A percentile compares a stretch with the other conserved stretches of the same genome.
These are phyloP conservation scores for Candida sonorensis DNA, from an alignment of 805 yeast species.

Conservation along the genomic window DNA sequence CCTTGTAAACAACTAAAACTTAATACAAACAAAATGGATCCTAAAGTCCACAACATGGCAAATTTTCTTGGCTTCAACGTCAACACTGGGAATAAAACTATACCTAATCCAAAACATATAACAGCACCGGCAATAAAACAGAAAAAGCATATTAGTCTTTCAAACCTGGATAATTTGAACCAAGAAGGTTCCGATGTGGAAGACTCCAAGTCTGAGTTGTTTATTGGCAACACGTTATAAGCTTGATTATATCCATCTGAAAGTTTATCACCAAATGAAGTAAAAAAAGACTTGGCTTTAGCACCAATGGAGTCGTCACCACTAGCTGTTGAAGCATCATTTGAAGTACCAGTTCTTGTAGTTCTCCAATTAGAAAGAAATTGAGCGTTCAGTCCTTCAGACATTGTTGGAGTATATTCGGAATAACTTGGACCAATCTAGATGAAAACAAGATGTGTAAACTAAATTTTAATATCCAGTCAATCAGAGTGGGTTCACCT, in stretches of 20 bases:
- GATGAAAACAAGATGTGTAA: no score
- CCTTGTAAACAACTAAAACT: conserved; percentile 93
- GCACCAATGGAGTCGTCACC: conserved; percentile 10
- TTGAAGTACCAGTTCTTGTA: conserved; percentile 8
- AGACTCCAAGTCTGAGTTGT: conserved; percentile 41
- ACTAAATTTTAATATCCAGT: no score
- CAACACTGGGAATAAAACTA: conserved; percentile 81
- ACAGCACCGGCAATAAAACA: conserved; percentile 69
- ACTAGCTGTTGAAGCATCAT: conserved; percentile 3
- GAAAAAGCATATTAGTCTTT: conserved; percentile 69
- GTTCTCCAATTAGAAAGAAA: conserved; percentile 25
- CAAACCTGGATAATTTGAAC: conserved; percentile 72
- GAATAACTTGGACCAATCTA: no score
- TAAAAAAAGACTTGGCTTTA: conserved; percentile 15
- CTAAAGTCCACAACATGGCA: conserved; percentile 86
- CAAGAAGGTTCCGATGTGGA: conserved; percentile 65
- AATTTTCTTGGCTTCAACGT: conserved; percentile 88
- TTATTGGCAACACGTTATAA: conserved; percentile 59
- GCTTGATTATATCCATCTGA: conserved; percentile 39
- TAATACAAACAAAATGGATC: conserved; percentile 76
- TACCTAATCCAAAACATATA: conserved; percentile 77
- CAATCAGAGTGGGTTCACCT: no score
- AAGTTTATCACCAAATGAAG: conserved; percentile 16
- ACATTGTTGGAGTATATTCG: conserved; percentile 4
- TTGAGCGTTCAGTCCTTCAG: conserved; percentile 10